Conservation (phyloP, 2,329 filamentous ascomycete species). For the Lojkania enalia region DNA sequence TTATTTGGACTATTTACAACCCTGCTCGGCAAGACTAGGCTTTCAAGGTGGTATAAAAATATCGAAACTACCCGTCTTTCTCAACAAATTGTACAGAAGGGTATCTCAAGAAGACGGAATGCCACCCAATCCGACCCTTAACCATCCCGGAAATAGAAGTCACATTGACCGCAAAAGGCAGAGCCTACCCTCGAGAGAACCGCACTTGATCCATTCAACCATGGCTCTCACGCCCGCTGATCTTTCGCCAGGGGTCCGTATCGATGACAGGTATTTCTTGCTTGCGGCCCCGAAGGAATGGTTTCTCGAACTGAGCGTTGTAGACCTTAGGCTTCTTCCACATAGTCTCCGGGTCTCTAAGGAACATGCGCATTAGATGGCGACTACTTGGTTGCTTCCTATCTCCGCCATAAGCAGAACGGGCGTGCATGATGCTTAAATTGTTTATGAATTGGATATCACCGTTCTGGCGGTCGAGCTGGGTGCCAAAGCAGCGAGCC, state of each 20-base stretch:
- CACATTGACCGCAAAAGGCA: too few relatives aligned
- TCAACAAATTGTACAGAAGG: too few relatives aligned
- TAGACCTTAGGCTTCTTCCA: conserved; percentile 38
- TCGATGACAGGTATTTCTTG: conserved; percentile 41
- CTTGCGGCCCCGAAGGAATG: conserved; percentile 32
- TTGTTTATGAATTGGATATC: conserved; percentile 46
- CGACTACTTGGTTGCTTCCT: conserved; percentile 30
- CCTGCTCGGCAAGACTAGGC: too few relatives aligned
- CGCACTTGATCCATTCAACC: conserved; percentile 22
- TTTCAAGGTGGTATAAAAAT: too few relatives aligned
- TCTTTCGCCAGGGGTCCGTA: conserved; percentile 41
- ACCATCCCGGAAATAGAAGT: too few relatives aligned
- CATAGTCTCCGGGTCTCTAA: conserved; percentile 37
- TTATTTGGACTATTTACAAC: too few relatives aligned
- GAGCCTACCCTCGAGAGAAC: background rate
- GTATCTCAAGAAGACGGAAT: too few relatives aligned
- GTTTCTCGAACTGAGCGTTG: conserved; percentile 36
- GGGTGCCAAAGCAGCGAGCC: conserved; percentile 32
- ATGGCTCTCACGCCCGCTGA: conserved; percentile 45
- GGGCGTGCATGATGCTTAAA: conserved; percentile 42
- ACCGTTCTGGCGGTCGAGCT: conserved; percentile 39
- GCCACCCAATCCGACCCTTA: too few relatives aligned
- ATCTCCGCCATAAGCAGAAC: conserved; percentile 38
- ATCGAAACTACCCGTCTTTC: too few relatives aligned
- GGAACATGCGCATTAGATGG: conserved; percentile 44